Percentiles rank a stretch among this genome's conserved stretches.
Evolutionary conservation across 768 basidiomycete species (phyloP).

Genomic region (Mycena filopes): DNA sequence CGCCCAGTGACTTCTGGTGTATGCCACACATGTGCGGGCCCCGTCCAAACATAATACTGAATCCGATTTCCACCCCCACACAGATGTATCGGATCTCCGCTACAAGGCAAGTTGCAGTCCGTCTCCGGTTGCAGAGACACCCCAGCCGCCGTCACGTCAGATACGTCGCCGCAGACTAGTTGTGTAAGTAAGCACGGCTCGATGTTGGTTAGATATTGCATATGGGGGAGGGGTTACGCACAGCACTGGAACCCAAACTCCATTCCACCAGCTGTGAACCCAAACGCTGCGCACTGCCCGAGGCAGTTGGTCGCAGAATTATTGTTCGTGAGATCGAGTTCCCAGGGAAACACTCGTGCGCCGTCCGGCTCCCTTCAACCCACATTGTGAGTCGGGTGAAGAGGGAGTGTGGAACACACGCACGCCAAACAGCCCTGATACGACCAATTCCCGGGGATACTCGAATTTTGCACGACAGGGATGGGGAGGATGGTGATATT

Average conservation of each 20-base stretch:
- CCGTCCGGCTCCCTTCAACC: constrained; percentile 61
- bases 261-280: constrained; percentile 76
- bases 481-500: constrained; percentile 68
- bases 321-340: constrained; percentile 67
- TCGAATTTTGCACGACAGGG: constrained; percentile 62
- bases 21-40: constrained; percentile 68
- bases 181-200: too few species aligned
- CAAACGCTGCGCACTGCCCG: constrained; percentile 74
- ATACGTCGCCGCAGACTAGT: constrained; percentile 75
- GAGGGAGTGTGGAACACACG: constrained; percentile 40
- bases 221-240: too few species aligned
- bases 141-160: constrained; percentile 57
- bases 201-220: too few species aligned
- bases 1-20: constrained; percentile 70
- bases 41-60: constrained; percentile 46
- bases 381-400: not conserved
- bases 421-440: constrained; percentile 78
- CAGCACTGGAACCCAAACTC: constrained; percentile 71
- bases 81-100: constrained; percentile 76
- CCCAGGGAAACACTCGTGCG: constrained; percentile 66
- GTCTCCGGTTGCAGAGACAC: constrained; percentile 41
- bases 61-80: constrained; percentile 66
- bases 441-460: constrained; percentile 71
- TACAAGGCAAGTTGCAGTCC: constrained; percentile 65
- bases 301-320: constrained; percentile 75